Conservation (phyloP, 2,329 filamentous ascomycete species). For the Periglandula ipomoeae region DNA sequence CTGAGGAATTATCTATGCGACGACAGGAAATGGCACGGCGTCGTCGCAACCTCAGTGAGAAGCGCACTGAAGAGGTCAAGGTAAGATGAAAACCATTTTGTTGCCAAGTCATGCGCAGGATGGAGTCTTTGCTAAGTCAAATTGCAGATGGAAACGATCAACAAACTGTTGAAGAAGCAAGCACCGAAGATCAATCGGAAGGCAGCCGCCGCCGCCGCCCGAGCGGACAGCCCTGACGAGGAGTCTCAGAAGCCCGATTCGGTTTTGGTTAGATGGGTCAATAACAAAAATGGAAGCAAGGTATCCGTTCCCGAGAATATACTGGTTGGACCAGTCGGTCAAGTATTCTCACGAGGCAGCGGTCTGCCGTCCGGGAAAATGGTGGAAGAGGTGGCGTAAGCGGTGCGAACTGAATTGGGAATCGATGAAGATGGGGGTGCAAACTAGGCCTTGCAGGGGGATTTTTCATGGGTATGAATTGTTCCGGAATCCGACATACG, state of each 20-base stretch:
- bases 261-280: conserved; percentile 62
- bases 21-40: conserved; percentile 53
- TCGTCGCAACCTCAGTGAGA: conserved; percentile 53
- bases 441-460: background rate
- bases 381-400: conserved; percentile 44
- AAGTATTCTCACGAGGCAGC: conserved; percentile 38
- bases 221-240: conserved; percentile 39
- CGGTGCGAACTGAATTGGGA: background rate
- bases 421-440: background rate
- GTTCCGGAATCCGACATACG: too few relatives aligned
- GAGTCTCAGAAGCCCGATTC: conserved; percentile 44
- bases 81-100: conserved; percentile 22
- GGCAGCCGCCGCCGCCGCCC: conserved; percentile 30
- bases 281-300: conserved; percentile 52
- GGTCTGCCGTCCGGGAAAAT: conserved; percentile 34
- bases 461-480: too few relatives aligned
- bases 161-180: conserved; percentile 80
- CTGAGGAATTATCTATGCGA: conserved; percentile 53
- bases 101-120: background rate
- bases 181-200: conserved; percentile 63
- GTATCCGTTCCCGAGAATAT: conserved; percentile 62
- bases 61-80: conserved; percentile 57
- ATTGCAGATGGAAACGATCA: conserved; percentile 75
- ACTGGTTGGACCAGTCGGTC: conserved; percentile 52
- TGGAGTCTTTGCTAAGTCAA: background rate